Percentiles rank a stretch among this genome's conserved stretches.
phyloP scores from a whole-genome alignment of 495 filamentous ascomycete genomes.

The Penicillium atrosanguineum region DNA sequence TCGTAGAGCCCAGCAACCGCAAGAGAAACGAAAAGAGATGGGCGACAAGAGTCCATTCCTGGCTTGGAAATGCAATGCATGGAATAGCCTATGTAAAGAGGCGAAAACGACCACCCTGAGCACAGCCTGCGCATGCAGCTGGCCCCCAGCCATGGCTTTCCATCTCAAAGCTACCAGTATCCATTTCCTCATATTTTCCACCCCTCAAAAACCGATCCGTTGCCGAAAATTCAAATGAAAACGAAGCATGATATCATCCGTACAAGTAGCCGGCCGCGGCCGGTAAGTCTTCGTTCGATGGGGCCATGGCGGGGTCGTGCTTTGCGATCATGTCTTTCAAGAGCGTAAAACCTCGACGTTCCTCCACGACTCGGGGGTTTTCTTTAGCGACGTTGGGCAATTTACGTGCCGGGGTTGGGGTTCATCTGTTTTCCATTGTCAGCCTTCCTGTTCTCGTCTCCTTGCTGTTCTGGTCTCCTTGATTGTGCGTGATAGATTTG shows the following conservation, averaged over 20 bases:
- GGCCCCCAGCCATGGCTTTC: constrained; percentile 20
- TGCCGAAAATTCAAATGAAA: constrained; percentile 33
- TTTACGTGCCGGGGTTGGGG: constrained; percentile 39
- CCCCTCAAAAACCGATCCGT: constrained; percentile 25
- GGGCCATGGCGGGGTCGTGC: constrained; percentile 21
- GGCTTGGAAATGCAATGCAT: constrained; percentile 33
- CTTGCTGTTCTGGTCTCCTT: neutral
- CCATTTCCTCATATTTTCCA: constrained; percentile 21
- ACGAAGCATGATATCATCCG: constrained; percentile 38
- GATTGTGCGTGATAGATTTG: neutral
- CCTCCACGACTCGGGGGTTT: constrained; percentile 25
- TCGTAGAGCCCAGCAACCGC: neutral
- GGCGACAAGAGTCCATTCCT: constrained; percentile 20
- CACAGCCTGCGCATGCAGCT: constrained; percentile 14
- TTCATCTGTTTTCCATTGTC: constrained; percentile 34
- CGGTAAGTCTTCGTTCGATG: constrained; percentile 32
- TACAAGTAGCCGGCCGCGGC: constrained; percentile 33
- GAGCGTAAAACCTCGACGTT: constrained; percentile 27
- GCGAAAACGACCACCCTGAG: constrained; percentile 23
- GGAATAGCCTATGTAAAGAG: constrained; percentile 32
- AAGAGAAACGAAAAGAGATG: neutral
- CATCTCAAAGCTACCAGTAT: constrained; percentile 27
- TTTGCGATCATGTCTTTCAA: constrained; percentile 26
- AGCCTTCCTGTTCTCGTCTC: constrained; percentile 21
- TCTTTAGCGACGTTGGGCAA: constrained; percentile 24